A percentile compares a stretch with the other conserved stretches of the same genome.
These are phyloP conservation scores for Cyanodermella asteris DNA, from an alignment of 2,329 filamentous ascomycete genomes.

Conservation along the genomic window DNA sequence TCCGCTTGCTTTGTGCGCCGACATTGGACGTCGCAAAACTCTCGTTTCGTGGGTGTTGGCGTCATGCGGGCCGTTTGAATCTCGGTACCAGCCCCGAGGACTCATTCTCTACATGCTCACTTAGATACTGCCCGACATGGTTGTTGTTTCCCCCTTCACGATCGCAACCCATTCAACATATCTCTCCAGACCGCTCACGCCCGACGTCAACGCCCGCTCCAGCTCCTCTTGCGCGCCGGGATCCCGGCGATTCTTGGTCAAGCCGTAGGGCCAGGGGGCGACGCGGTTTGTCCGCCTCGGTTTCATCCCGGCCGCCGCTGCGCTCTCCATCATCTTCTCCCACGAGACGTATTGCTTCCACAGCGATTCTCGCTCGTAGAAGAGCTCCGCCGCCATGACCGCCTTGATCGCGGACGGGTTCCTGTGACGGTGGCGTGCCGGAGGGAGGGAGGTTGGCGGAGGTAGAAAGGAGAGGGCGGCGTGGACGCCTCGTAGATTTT, in stretches of 20 bases:
- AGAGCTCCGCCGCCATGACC: background rate
- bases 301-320: constrained; percentile 6
- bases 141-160: too few species aligned
- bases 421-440: too few species aligned
- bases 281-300: constrained; percentile 14
- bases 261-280: constrained; percentile 13
- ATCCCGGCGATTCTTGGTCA: constrained; percentile 10
- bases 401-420: background rate
- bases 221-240: constrained; percentile 14
- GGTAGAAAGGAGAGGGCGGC: background rate
- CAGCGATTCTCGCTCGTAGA: constrained; percentile 2
- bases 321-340: constrained; percentile 3
- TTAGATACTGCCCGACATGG: too few species aligned
- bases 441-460: background rate
- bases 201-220: constrained; percentile 7
- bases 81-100: too few species aligned
- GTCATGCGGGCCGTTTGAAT: too few species aligned
- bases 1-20: too few species aligned
- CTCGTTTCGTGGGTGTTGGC: too few species aligned
- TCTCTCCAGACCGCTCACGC: background rate
- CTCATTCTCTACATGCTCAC: too few species aligned
- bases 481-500: constrained; percentile 2
- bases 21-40: too few species aligned
- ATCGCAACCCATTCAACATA: too few species aligned
- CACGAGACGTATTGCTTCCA: constrained; percentile 7